Evolutionary conservation across 176 grass and related monocot species (phyloP).

Genomic region (Musa troglodytarum): DNA sequence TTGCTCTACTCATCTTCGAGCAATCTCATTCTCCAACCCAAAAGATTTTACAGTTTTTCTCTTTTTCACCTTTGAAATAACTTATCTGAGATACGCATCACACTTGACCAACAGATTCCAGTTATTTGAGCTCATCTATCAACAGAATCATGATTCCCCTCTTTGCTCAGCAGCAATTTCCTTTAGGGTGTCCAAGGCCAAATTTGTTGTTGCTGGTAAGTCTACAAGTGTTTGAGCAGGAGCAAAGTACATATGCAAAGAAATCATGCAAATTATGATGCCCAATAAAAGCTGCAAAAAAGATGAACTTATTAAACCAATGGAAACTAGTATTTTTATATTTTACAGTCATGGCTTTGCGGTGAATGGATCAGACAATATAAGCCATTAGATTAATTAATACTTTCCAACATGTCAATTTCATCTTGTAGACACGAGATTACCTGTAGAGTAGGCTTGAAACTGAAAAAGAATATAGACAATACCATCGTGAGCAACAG

Average conservation of each 20-base stretch:
- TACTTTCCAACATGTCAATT: not conserved
- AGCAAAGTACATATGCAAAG: slow-evolving; percentile 96
- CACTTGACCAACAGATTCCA: not conserved
- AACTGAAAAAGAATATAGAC: slow-evolving; percentile 76
- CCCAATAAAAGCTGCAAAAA: slow-evolving; percentile 88
- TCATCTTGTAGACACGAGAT: not conserved
- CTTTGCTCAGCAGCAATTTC: slow-evolving; percentile 19
- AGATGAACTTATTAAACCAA: not conserved
- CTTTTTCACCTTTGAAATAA: not conserved
- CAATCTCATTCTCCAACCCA: not conserved
- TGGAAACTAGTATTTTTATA: not conserved
- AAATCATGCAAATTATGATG: slow-evolving; percentile 92
- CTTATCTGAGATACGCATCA: not conserved
- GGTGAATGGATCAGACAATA: too few relatives aligned
- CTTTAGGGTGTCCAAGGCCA: not conserved
- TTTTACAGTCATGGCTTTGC: too few relatives aligned
- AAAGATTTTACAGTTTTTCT: not conserved
- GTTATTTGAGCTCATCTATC: not conserved
- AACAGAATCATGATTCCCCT: slow-evolving; percentile 22
- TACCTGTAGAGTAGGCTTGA: slow-evolving; percentile 92
- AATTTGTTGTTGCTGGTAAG: slow-evolving; percentile 31
- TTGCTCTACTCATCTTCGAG: not conserved
- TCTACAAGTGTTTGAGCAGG: slow-evolving; percentile 66
- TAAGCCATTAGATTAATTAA: too few relatives aligned
- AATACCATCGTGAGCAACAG: slow-evolving; percentile 92